Evolutionary conservation across 2,329 filamentous ascomycete species (phyloP), one percentile per base, ranked within the genome.

Genomic region (Cladosporium sp.): DNA sequence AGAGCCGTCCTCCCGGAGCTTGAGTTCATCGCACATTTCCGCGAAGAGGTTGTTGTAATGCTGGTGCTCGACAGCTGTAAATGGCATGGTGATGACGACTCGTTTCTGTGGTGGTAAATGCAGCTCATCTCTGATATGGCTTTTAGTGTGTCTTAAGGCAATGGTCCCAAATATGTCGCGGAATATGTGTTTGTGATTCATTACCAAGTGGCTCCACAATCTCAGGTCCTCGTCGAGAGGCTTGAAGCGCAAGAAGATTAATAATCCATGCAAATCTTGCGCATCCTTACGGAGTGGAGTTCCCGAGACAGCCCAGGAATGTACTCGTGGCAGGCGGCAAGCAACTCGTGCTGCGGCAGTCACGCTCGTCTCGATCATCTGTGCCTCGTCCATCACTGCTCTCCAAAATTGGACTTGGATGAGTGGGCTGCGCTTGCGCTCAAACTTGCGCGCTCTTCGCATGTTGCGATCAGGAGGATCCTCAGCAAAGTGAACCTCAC

Each of bases 291-390:
- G 85, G 32, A 97, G 78, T 0, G 93, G 93, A 0, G 93, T 98
- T 36, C 89, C 93, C 0, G 89, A 92, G 35, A 98, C 83, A 12
- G 86, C 90, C 93, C 93, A 97, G 2, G 89, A 85, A 68, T 95
- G 91, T 55, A 87, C 70, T 22, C 93, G 80, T 38, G 92, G 90
- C 53, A 98, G 85, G 20, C 85, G 73, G 35, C 83, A 81, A 30
- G 90, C 90, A 12, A 96, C 83, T 40, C 78, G 80, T 1, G 93
- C 91, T 22, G 92, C 88, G 58, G 88, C 84, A 59, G 83, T 91
- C 3, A 94, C 83, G 29, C 90, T 89, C 57, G 82, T 92, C 64
- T 97, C 92, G 36, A 97, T 83, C 86, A 95, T 95, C 62, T 98
- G 93, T 0, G 92, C 72, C 84, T 90, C 80, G 57, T 84, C 80